Percentiles rank a stretch among this genome's conserved stretches.
Evolutionary conservation across 2,329 filamentous ascomycete species (phyloP).

Genomic region (Penicillium sclerotiorum): DNA sequence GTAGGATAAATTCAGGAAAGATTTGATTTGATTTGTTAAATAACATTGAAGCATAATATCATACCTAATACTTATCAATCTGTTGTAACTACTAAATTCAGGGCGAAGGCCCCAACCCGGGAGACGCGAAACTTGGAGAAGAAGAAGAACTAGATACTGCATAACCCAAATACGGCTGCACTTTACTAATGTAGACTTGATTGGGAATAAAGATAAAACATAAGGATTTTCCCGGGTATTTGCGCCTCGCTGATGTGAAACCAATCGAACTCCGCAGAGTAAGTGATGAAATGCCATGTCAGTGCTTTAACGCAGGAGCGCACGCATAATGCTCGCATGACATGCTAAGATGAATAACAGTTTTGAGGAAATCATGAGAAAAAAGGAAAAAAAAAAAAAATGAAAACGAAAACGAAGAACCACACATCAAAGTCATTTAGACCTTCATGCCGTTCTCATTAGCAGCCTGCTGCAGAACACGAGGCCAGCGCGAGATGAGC

Average conservation of each 20-base stretch:
- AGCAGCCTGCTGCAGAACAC: conserved; percentile 38
- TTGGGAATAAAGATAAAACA: conserved; percentile 6
- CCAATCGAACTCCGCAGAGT: too few relatives aligned
- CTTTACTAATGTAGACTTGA: conserved; percentile 4
- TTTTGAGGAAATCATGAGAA: neutral
- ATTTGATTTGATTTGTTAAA: too few relatives aligned
- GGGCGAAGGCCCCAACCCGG: conserved; percentile 16
- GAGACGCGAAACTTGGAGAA: neutral
- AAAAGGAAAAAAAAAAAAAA: neutral
- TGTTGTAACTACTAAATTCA: neutral
- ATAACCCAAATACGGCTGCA: neutral
- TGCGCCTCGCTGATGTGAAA: conserved; percentile 33
- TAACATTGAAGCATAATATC: too few relatives aligned
- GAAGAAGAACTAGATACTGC: neutral
- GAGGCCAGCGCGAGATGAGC: conserved; percentile 45
- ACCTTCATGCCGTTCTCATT: conserved; percentile 12
- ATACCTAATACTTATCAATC: conserved; percentile 4
- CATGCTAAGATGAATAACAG: neutral
- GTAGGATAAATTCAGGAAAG: too few relatives aligned
- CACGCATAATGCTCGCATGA: neutral
- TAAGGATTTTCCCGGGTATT: conserved; percentile 26
- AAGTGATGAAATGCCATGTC: conserved; percentile 8
- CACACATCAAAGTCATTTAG: neutral
- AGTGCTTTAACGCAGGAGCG: conserved; percentile 9
- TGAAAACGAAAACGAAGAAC: neutral